A percentile compares a stretch with the other conserved stretches of the same genome.
Evolutionary conservation across 768 basidiomycete species (phyloP).

Genomic region (Mycena indigotica): DNA sequence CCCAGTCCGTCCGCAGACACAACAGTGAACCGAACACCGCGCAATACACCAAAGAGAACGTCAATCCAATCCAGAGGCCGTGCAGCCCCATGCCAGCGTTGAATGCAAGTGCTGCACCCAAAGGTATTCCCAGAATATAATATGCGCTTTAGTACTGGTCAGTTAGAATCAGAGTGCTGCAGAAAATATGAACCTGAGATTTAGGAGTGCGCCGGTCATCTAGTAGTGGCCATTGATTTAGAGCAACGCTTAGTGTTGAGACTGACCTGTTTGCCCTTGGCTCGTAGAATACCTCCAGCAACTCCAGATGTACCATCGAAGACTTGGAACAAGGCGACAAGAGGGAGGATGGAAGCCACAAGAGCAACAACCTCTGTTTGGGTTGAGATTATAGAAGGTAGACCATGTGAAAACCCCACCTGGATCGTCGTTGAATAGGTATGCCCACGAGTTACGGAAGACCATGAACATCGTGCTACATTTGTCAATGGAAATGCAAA

Average conservation of each 20-base stretch:
- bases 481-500: constrained; percentile 2
- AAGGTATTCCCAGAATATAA: constrained; percentile 82
- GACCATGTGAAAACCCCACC: constrained; percentile 40
- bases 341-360: constrained; percentile 71
- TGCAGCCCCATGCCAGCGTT: constrained; percentile 53
- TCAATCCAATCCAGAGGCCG: constrained; percentile 87
- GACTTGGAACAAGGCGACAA: constrained; percentile 81
- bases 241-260: constrained; percentile 1
- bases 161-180: not conserved
- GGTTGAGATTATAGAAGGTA: no score
- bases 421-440: constrained; percentile 72
- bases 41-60: constrained; percentile 62
- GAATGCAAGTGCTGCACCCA: constrained; percentile 81
- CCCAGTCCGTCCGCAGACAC: constrained; percentile 67
- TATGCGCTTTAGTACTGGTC: constrained; percentile 55
- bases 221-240: no score
- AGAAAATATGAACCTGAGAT: constrained; percentile 55
- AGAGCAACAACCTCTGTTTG: constrained; percentile 57
- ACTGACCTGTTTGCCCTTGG: constrained; percentile 72
- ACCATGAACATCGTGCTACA: constrained; percentile 54
- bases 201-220: constrained; percentile 76
- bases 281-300: constrained; percentile 77
- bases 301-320: constrained; percentile 78
- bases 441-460: constrained; percentile 69
- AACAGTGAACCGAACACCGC: constrained; percentile 55